Percentiles rank a stretch among this genome's conserved stretches.
Conservation (phyloP, 83 land plant species). For the Isoetes engelmannii region DNA sequence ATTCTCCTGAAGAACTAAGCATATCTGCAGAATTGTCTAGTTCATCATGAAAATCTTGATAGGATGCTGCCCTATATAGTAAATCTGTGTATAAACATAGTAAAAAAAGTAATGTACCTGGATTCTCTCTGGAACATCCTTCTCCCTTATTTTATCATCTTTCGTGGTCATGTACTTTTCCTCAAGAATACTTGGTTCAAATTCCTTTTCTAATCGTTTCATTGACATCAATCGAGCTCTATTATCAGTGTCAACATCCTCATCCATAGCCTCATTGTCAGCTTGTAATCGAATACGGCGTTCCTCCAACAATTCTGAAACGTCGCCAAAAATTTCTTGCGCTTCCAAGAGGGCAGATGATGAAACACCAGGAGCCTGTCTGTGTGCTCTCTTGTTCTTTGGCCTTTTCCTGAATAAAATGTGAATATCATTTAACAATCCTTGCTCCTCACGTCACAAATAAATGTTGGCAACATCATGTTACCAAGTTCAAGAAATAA, state of each 20-base stretch:
- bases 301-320: slow-evolving; percentile 53
- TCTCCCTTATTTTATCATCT: slow-evolving; percentile 66
- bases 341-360: slow-evolving; percentile 75
- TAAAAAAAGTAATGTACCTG: slow-evolving; percentile 15
- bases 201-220: slow-evolving; percentile 75
- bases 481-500: slow-evolving; percentile 5
- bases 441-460: background rate
- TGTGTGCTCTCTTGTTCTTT: slow-evolving; percentile 39
- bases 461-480: too few species aligned
- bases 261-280: slow-evolving; percentile 34
- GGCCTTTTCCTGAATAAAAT: slow-evolving; percentile 36
- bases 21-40: too few species aligned
- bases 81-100: too few species aligned
- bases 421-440: background rate
- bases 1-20: too few species aligned
- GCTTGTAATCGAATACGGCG: slow-evolving; percentile 42
- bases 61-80: too few species aligned
- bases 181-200: slow-evolving; percentile 73
- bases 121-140: slow-evolving; percentile 63
- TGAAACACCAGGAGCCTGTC: slow-evolving; percentile 67
- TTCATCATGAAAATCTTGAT: too few species aligned
- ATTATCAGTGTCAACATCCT: slow-evolving; percentile 26
- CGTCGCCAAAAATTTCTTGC: slow-evolving; percentile 92
- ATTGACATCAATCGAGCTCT: slow-evolving; percentile 22
- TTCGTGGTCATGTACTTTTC: slow-evolving; percentile 80